These are phyloP conservation scores for Ammopiptanthus mongolicus DNA, from an alignment of 306 rosid species.

Conservation along the genomic window DNA sequence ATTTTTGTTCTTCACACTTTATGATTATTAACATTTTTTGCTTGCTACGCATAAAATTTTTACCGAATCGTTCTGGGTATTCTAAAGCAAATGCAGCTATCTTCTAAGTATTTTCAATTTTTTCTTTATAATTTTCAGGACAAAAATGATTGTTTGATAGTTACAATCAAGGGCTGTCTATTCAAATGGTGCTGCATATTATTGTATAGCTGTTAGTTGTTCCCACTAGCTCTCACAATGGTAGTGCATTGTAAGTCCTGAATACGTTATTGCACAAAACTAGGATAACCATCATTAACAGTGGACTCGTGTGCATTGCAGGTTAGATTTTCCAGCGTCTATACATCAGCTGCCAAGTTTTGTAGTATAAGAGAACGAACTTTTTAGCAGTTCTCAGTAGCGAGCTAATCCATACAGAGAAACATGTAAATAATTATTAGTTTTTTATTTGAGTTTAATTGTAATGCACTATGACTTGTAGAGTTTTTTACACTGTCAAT, in stretches of 20 bases:
- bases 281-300: conserved; percentile 19
- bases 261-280: conserved; percentile 14
- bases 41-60: background rate
- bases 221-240: conserved; percentile 9
- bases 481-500: no score
- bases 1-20: background rate
- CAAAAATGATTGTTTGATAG: conserved; percentile 12
- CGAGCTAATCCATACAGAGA: conserved; percentile 39
- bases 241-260: conserved; percentile 3
- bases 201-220: conserved; percentile 12
- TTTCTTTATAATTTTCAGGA: conserved; percentile 12
- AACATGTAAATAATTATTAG: conserved; percentile 45
- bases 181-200: conserved; percentile 15
- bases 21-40: background rate
- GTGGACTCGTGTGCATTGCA: conserved; percentile 39
- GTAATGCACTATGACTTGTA: no score
- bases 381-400: conserved; percentile 31
- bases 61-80: background rate
- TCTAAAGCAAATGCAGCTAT: background rate
- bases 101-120: background rate
- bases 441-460: no score
- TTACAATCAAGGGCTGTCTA: background rate
- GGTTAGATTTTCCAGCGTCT: conserved; percentile 39
- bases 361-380: conserved; percentile 50
- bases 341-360: conserved; percentile 47